Percentiles rank a stretch among this genome's conserved stretches.
Conservation (phyloP, 805 yeast species). For the Yamadazyma paraphyllophila region DNA sequence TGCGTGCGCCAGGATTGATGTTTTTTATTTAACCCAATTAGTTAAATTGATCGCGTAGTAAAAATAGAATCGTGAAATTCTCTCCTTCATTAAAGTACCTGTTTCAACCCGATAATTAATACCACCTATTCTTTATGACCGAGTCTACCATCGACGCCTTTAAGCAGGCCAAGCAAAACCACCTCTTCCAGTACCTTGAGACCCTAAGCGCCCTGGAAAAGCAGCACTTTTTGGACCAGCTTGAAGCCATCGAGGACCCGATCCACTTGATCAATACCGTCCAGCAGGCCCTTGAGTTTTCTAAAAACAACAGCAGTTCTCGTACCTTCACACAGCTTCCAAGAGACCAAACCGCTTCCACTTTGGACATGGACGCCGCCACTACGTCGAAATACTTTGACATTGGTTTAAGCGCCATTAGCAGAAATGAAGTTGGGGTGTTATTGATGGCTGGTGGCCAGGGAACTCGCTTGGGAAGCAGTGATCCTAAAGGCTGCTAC, state of each 20-base stretch:
- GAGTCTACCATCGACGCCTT: constrained; percentile 28
- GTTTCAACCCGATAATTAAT: background rate
- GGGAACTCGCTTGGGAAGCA: constrained; percentile 91
- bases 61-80: constrained; percentile 6
- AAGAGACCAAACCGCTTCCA: constrained; percentile 40
- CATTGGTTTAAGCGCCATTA: constrained; percentile 67
- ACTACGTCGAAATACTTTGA: constrained; percentile 39
- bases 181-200: constrained; percentile 50
- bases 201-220: constrained; percentile 35
- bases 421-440: constrained; percentile 77
- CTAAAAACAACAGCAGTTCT: constrained; percentile 19
- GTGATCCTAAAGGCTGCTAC: constrained; percentile 91
- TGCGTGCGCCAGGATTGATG: background rate
- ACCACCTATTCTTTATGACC: constrained; percentile 11
- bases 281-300: constrained; percentile 44
- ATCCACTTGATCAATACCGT: constrained; percentile 39
- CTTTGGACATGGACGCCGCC: constrained; percentile 38
- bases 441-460: constrained; percentile 98
- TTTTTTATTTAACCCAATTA: constrained; percentile 3
- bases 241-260: constrained; percentile 43
- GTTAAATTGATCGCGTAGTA: constrained; percentile 10
- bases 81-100: background rate
- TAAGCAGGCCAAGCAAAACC: constrained; percentile 50
- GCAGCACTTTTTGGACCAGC: constrained; percentile 37
- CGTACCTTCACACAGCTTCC: constrained; percentile 52